A percentile compares a stretch with the other conserved stretches of the same genome.
These are phyloP conservation scores for Astragalus glycyphyllos DNA, from an alignment of 306 rosid genomes.

Conservation along the genomic window DNA sequence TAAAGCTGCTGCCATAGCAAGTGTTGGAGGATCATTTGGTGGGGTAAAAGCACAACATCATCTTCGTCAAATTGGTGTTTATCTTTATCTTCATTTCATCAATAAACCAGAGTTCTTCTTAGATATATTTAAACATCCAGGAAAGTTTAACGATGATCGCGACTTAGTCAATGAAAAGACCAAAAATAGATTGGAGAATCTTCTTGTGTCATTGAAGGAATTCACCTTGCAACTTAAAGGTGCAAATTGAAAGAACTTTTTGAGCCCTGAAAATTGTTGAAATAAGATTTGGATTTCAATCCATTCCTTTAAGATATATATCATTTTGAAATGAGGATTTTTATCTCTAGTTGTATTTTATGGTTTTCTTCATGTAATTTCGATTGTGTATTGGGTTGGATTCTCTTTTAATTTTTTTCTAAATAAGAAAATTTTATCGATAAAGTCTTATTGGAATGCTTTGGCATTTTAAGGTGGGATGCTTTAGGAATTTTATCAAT, in stretches of 20 bases:
- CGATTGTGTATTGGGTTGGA: too few species aligned
- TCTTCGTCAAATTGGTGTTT: constrained; percentile 89
- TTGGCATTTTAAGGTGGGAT: too few species aligned
- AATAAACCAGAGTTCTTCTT: constrained; percentile 83
- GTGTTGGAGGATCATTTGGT: constrained; percentile 73
- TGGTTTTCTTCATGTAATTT: too few species aligned
- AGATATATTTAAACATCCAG: constrained; percentile 65
- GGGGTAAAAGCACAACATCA: constrained; percentile 75
- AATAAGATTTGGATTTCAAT: constrained; percentile 29
- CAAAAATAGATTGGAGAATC: constrained; percentile 51
- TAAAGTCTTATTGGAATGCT: too few species aligned
- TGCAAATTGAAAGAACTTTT: constrained; percentile 12
- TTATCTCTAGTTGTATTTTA: too few species aligned
- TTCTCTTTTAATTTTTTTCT: too few species aligned
- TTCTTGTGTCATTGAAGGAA: constrained; percentile 60
- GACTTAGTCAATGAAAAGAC: constrained; percentile 66
- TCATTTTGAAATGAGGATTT: not conserved
- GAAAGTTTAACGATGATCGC: constrained; percentile 66
- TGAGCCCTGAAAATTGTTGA: not conserved
- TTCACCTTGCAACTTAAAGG: constrained; percentile 56
- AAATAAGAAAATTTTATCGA: too few species aligned
- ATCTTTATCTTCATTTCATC: constrained; percentile 82
- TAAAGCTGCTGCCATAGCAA: constrained; percentile 87
- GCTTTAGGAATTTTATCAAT: too few species aligned
- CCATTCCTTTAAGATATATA: not conserved